Evolutionary conservation across 306 rosid genomes (phyloP), one percentile per base, ranked within the genome.

Genomic region (Vicia villosa): DNA sequence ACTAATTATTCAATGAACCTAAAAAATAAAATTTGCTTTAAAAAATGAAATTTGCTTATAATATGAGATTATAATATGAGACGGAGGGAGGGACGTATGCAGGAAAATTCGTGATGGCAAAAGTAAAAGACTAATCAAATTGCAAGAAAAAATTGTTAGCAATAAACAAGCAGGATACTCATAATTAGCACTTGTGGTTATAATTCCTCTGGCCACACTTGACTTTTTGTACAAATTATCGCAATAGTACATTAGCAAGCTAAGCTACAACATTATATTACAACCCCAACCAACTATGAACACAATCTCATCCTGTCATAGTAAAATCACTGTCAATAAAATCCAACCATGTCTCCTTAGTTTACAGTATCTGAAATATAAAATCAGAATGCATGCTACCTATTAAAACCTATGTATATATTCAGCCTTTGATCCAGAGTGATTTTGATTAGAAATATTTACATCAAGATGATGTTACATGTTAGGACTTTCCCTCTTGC

Each of bases 381-480:
- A 59, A 74, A 71, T 60, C 76, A 66, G 59, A 75, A 64, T 61
- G 76, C 68, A 66, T 34, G 57, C 79, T 75, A 82, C 45, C 75
- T 64, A 69, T 38, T 36, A 74, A 40, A 47, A 63, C 56, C 83
- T 80, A 80, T 51, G 47, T 79, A 73, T 60, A 41, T 72, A 79
- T 60, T 70, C 72, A 67, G 67, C 72, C 58, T 66, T 67, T 28
- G 42, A 34, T 75, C 60, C 77, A n/a, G 63, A 67, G 78, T 38
- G 72, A 82, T 24, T 71, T 47, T 68, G 68, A 77, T 79, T 57
- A 81, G 69, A 73, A 51, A 65, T 82, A 74, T 74, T 69, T 83
- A 85, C 90, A 81, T 30, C 36, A 80, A 52, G 66, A 67, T 10
- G 65, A 74, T 51, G 84, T 77, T 72, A 77, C 38, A 34, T 76